Percentiles rank a stretch among this genome's conserved stretches.
phyloP scores from a whole-genome alignment of 345 rosid genomes.

The Alliaria petiolata region DNA sequence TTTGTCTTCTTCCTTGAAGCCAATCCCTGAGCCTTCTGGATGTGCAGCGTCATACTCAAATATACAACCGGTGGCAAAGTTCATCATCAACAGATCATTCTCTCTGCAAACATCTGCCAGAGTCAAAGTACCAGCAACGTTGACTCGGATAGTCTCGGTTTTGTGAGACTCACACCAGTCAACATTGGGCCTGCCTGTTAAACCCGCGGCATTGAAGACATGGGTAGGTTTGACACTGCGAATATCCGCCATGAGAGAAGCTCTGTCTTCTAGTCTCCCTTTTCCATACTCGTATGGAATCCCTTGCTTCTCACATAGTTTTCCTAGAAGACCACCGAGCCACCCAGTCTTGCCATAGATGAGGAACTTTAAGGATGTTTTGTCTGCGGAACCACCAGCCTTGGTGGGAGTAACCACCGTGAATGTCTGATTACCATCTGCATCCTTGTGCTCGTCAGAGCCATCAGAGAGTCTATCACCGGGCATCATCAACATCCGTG shows the following conservation, averaged over 20 bases:
- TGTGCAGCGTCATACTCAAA: constrained; percentile 82
- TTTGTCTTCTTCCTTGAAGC: constrained; percentile 71
- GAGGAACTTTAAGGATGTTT: constrained; percentile 59
- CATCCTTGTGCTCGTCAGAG: constrained; percentile 52
- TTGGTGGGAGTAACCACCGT: constrained; percentile 60
- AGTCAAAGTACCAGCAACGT: constrained; percentile 80
- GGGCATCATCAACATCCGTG: constrained; percentile 80
- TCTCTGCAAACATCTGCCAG: constrained; percentile 87
- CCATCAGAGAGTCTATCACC: constrained; percentile 71
- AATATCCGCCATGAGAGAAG: constrained; percentile 66
- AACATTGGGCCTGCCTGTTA: constrained; percentile 92
- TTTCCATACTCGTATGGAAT: constrained; percentile 72
- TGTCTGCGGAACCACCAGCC: constrained; percentile 39
- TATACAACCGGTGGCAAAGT: constrained; percentile 90
- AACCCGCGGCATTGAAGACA: constrained; percentile 90
- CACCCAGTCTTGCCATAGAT: constrained; percentile 91
- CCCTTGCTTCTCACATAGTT: constrained; percentile 75
- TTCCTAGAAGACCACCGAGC: constrained; percentile 86
- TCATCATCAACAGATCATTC: constrained; percentile 64
- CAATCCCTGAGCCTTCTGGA: constrained; percentile 82
- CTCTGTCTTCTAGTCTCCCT: constrained; percentile 77
- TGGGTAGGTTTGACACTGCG: constrained; percentile 70
- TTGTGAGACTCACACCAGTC: constrained; percentile 98
- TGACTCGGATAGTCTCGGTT: constrained; percentile 79
- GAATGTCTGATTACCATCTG: constrained; percentile 44